These are phyloP conservation scores for Huntiella abstrusa DNA, from an alignment of 2,329 filamentous ascomycete species.

Conservation along the genomic window DNA sequence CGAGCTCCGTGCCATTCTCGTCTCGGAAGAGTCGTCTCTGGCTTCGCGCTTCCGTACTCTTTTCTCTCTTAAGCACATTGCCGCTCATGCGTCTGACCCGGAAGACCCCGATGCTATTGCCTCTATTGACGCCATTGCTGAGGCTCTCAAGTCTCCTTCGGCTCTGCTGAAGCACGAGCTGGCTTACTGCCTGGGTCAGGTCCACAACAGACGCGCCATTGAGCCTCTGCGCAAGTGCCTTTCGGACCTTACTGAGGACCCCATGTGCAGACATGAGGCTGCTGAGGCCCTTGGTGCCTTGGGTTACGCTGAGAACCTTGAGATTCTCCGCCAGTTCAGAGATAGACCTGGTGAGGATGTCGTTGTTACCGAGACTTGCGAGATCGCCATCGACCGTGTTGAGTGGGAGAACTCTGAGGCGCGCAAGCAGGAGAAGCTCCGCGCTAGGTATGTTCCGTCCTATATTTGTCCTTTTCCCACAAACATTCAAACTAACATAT, in stretches of 20 bases:
- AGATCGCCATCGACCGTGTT: constrained; percentile 87
- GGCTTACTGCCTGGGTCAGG: constrained; percentile 91
- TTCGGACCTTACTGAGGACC: constrained; percentile 61
- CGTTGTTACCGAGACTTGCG: constrained; percentile 85
- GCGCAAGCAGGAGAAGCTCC: constrained; percentile 56
- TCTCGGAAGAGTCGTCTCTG: constrained; percentile 62
- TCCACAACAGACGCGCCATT: constrained; percentile 55
- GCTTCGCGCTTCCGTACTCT: constrained; percentile 85
- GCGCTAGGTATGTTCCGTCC: constrained; percentile 44
- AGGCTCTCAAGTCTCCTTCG: constrained; percentile 66
- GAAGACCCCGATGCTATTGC: constrained; percentile 35
- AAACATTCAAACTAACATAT: constrained; percentile 3
- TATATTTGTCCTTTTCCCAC: constrained; percentile 11
- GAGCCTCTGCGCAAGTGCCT: constrained; percentile 56
- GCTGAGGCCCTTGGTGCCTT: constrained; percentile 86
- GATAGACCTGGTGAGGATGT: constrained; percentile 59
- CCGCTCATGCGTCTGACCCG: constrained; percentile 50
- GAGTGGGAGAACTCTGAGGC: constrained; percentile 73
- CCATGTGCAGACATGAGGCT: constrained; percentile 92
- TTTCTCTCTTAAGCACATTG: constrained; percentile 92
- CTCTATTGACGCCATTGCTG: constrained; percentile 66
- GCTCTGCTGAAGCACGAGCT: constrained; percentile 90
- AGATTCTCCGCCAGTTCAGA: constrained; percentile 51
- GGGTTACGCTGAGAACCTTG: constrained; percentile 54
- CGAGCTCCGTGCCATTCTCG: constrained; percentile 55